Evolutionary conservation across 345 rosid genomes (phyloP), one percentile per base, ranked within the genome.

Genomic region (Arabidopsis suecica): DNA sequence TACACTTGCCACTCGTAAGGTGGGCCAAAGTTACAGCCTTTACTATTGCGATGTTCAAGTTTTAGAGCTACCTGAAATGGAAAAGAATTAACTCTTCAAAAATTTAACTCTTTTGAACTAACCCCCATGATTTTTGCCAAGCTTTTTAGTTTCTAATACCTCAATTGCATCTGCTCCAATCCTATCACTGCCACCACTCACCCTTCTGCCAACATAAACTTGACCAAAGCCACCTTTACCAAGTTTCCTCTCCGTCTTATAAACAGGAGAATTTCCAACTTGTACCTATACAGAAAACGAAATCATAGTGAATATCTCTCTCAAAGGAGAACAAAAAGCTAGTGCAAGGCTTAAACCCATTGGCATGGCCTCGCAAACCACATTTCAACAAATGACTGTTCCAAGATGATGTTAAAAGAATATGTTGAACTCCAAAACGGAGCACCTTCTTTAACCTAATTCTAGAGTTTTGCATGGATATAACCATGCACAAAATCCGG

Each of bases 151-250:
- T 16, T 44, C 30, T 44, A 5, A 65, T 80, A 90, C 96, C 93
- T 90, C 96, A 81, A 85, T 69, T 72, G 96, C 96, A 83, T 87
- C 96, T 4, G 93, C 80, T 63, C 93, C 96, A 33, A 78, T 86
- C 82, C 91, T 86, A 54, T 85, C 91, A 68, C 81, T 86, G 65
- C 87, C 89, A 71, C 87, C 89, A 36, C 81, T 83, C 50, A 84
- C 88, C 73, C 98, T 84, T 78, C 91, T 83, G 61, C 99, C 99
- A 51, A 95, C 93, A 85, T 88, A 95, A 55, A 95, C 99, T 84
- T 95, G 99, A 40, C 99, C 98, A 82, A 95, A 95, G 51, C 99
- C 99, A 80, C 99, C 99, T 81, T 95, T 95, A 18, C 99, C 99
- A 78, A 95, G 82, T 81, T 89, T 95, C 79, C 87, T 89, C 56